A percentile compares a stretch with the other conserved stretches of the same genome.
These are phyloP conservation scores for Rhynchosporium graminicola DNA, from an alignment of 2,329 filamentous ascomycete species.

Conservation along the genomic window DNA sequence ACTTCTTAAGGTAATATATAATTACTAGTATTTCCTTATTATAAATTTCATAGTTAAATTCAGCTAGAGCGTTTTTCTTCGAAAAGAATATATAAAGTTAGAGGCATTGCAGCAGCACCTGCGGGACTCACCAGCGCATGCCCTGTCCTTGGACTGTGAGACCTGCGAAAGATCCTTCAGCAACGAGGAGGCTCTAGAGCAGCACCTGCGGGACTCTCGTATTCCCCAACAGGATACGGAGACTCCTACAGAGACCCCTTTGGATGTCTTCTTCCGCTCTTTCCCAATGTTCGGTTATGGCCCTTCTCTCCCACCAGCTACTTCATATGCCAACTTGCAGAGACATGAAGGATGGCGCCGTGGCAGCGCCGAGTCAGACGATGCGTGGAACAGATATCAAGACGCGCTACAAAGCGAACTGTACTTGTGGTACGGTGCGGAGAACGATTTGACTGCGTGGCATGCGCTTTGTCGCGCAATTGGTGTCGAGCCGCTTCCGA, in stretches of 20 bases:
- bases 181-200: slow-evolving; percentile 30
- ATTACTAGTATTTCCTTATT: too few species aligned
- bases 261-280: slow-evolving; percentile 34
- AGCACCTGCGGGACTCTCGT: slow-evolving; percentile 32
- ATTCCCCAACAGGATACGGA: slow-evolving; percentile 29
- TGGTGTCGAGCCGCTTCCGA: slow-evolving; percentile 31
- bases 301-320: slow-evolving; percentile 36
- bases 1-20: too few species aligned
- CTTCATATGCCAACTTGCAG: slow-evolving; percentile 36
- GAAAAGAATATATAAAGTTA: too few species aligned
- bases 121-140: too few species aligned
- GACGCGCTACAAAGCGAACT: slow-evolving; percentile 32
- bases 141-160: too few species aligned
- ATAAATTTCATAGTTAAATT: too few species aligned
- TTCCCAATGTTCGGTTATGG: slow-evolving; percentile 36
- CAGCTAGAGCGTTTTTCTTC: too few species aligned
- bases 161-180: slow-evolving; percentile 27
- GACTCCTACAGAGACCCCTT: slow-evolving; percentile 22
- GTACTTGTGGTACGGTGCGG: slow-evolving; percentile 31
- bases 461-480: slow-evolving; percentile 32
- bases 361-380: slow-evolving; percentile 22
- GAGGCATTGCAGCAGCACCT: too few species aligned
- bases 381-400: slow-evolving; percentile 33
- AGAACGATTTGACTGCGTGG: slow-evolving; percentile 33
- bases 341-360: slow-evolving; percentile 30